Conservation (phyloP, 2,329 filamentous ascomycete genomes). For the Fusarium compactum region DNA sequence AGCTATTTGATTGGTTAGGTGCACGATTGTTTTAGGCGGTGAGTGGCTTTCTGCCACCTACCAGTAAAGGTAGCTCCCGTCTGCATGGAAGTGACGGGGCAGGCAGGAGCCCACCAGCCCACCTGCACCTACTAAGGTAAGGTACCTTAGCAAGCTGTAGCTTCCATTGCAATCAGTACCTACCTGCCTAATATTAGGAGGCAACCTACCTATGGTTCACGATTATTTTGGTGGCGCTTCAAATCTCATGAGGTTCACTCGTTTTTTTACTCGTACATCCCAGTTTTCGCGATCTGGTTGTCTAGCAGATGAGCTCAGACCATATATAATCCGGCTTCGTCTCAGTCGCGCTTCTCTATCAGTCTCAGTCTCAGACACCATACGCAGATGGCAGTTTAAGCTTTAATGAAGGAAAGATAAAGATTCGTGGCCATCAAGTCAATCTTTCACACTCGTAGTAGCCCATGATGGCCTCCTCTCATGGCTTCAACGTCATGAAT, state of each 20-base stretch:
- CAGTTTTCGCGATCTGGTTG: background rate
- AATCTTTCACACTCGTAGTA: conserved; percentile 13
- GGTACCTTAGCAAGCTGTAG: no score
- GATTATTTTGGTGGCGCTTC: background rate
- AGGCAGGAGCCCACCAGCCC: background rate
- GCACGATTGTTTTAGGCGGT: conserved; percentile 10
- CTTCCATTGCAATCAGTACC: no score
- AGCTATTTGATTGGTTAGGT: conserved; percentile 44
- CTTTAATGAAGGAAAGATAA: conserved; percentile 11
- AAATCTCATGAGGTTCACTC: background rate
- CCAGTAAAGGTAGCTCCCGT: conserved; percentile 11
- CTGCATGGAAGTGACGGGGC: conserved; percentile 4
- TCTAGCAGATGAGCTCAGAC: conserved; percentile 22
- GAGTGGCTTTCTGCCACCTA: conserved; percentile 51
- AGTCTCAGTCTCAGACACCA: background rate
- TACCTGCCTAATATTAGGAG: no score
- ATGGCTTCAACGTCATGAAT: conserved; percentile 52
- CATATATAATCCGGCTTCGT: background rate
- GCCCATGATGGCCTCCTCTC: conserved; percentile 50
- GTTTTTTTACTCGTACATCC: background rate
- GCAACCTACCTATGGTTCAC: background rate
- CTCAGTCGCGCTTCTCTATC: conserved; percentile 17
- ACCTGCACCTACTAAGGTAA: no score
- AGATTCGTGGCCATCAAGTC: background rate
- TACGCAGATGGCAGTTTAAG: conserved; percentile 3